Conservation (phyloP, 106 monocot species). For the Hemerocallis citrina region DNA sequence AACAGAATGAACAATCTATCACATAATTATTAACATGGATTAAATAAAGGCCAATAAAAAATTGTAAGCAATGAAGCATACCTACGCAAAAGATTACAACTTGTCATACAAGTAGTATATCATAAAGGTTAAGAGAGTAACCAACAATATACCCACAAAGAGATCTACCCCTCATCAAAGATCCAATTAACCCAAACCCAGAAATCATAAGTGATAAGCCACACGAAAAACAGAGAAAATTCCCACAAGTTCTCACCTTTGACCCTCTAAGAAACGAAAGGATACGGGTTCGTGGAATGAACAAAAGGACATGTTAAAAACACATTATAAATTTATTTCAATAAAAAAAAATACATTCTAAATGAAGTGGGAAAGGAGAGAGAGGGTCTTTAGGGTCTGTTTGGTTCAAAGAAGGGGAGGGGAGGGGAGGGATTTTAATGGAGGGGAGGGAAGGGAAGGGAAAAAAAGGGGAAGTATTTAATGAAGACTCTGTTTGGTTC, state of each 20-base stretch:
- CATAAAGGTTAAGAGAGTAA: not conserved
- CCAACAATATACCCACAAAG: not conserved
- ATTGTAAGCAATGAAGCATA: not conserved
- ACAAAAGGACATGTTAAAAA: constrained; percentile 7
- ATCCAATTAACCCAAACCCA: not conserved
- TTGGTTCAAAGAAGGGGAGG: too few species aligned
- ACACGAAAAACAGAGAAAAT: not conserved
- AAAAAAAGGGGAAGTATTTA: too few species aligned
- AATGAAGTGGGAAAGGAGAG: too few species aligned
- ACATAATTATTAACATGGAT: too few species aligned
- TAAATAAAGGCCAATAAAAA: too few species aligned
- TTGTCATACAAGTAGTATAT: not conserved
- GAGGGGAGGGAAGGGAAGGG: too few species aligned
- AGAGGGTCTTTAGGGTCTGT: too few species aligned
- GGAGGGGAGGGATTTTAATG: too few species aligned
- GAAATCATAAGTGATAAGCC: not conserved
- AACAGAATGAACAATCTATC: too few species aligned
- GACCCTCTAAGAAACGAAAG: not conserved
- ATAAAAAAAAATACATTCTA: too few species aligned
- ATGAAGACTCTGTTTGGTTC: too few species aligned
- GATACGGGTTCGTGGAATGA: not conserved
- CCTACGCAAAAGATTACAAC: not conserved
- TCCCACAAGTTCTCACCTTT: constrained; percentile 5
- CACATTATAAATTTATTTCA: too few species aligned
- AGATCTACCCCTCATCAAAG: not conserved